Conservation (phyloP, 169 alveolate species). For the Neospora caninum region DNA sequence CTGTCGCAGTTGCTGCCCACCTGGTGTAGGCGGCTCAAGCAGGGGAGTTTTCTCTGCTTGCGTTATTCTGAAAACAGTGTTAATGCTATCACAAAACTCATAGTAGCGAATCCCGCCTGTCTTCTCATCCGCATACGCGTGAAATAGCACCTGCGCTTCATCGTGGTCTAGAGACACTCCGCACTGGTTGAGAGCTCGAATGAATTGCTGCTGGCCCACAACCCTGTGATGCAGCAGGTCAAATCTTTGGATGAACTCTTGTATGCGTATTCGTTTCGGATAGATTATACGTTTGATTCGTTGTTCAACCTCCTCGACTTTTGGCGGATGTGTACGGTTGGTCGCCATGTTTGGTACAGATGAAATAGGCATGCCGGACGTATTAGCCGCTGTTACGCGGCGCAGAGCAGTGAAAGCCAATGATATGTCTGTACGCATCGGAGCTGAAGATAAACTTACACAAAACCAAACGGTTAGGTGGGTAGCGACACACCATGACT, state of each 20-base stretch:
- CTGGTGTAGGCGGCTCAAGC: neutral
- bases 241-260: slow-evolving; percentile 6
- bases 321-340: neutral
- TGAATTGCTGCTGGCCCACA: slow-evolving; percentile 22
- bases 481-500: too few species aligned
- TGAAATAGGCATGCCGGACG: neutral
- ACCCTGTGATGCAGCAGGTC: slow-evolving; percentile 27
- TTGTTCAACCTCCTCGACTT: neutral
- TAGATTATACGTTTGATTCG: neutral
- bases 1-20: neutral
- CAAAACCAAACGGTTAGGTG: too few species aligned
- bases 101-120: slow-evolving; percentile 23
- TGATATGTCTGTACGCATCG: too few species aligned
- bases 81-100: neutral
- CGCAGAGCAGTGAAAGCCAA: neutral
- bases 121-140: slow-evolving; percentile 27
- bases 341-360: neutral
- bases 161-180: slow-evolving; percentile 6
- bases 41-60: neutral
- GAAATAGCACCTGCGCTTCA: neutral
- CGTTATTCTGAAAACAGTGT: neutral
- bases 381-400: neutral
- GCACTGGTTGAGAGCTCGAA: slow-evolving; percentile 26
- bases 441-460: too few species aligned
- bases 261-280: neutral